Base-by-base conservation (phyloP, 768 basidiomycete genomes). In the Sarcodon sp. region DNA sequence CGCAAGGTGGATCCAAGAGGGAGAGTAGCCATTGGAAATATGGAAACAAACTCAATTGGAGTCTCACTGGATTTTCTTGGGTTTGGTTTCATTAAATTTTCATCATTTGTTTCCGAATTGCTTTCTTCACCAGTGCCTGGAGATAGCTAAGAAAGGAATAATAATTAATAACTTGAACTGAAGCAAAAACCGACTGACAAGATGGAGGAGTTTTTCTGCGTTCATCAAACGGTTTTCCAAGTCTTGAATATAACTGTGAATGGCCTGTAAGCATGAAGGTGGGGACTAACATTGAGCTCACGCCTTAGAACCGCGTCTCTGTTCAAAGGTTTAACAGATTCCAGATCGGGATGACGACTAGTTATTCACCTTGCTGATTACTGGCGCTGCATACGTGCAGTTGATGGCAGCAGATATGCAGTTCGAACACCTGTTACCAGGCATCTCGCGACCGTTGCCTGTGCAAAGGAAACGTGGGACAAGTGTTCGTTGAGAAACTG, bases 151-250 rank as follows among this genome's bases (percentile, higher is more conserved):
- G 12, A 2, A 11, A 13, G 9, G 10, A 33, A 5, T 2, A 33
- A 5, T 2, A 7, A 11, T 34, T 18, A 39, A 36, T 7, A 33
- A 39, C n/a, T 16, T 21, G 21, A 2, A 6, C 12, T 32, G 11
- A 37, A n/a, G 16, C 8, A 15, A 21, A 5, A 32, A 13, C 37
- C 3, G 37, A 37, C 46, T 35, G 33, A 53, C 57, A 44, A 51
- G 52, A 32, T 54, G 50, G 9, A 59, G 44, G 2, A 59, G 44
- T 43, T 54, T 52, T 46, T 57, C 54, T 51, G 55, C 52, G 36
- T 55, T 59, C 46, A 51, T 51, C 1, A 59, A 37, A 11, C 54
- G 48, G 6, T 39, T 49, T 33, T 59, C 55, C 6, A 59, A 51
- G 8, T 50, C 33, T 39, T 57, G 50, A 9, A 57, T 53, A 41